Conservation (phyloP, 768 basidiomycete species). For the Nidularia sp. region DNA sequence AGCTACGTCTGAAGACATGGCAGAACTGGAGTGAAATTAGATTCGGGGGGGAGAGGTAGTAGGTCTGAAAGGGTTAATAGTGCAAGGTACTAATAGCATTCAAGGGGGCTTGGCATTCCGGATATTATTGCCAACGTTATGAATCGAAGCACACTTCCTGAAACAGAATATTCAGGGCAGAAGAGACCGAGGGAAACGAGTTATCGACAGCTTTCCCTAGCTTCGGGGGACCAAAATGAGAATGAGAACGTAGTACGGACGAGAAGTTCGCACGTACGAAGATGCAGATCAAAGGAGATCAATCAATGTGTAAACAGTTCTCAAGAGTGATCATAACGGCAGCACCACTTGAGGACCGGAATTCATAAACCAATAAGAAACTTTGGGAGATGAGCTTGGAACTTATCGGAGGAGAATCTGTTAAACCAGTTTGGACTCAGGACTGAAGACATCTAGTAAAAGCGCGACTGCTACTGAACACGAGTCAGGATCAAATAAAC, state of each 20-base stretch:
- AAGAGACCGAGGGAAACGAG: conserved; percentile 20
- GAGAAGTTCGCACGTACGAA: no score
- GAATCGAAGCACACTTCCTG: conserved; percentile 16
- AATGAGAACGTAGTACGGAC: conserved; percentile 11
- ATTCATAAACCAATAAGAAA: conserved; percentile 7
- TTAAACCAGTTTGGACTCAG: no score
- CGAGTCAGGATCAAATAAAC: no score
- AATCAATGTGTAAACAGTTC: conserved; percentile 1
- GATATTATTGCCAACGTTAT: conserved; percentile 12
- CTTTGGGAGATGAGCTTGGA: neutral
- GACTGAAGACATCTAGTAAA: no score
- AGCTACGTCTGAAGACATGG: conserved; percentile 25
- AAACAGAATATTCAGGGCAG: conserved; percentile 16
- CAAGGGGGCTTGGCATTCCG: conserved; percentile 14
- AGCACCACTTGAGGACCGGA: conserved; percentile 2
- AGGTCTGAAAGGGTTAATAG: neutral
- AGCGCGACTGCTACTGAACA: no score
- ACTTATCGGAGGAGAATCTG: no score
- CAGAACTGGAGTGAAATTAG: conserved; percentile 4
- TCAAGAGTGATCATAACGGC: conserved; percentile 1
- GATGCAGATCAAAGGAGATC: neutral
- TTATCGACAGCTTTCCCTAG: conserved; percentile 15
- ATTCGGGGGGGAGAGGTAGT: conserved; percentile 1
- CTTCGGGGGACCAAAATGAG: conserved; percentile 17
- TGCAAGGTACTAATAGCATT: no score